Evolutionary conservation across 2,329 filamentous ascomycete genomes (phyloP).

Genomic region (Thelonectria discophora): DNA sequence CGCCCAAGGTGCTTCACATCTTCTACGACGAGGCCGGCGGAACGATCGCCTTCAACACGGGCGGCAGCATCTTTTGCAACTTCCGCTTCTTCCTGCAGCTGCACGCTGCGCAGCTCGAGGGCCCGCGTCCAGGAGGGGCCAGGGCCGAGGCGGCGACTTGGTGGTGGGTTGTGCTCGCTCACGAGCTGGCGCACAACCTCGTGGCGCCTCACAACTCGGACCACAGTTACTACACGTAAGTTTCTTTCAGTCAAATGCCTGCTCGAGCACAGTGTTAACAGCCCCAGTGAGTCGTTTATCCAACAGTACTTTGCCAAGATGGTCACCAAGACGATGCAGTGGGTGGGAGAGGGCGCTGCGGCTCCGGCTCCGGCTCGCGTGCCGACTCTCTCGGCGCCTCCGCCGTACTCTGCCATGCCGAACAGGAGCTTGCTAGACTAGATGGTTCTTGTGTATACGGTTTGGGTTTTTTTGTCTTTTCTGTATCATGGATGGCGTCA

Average conservation of each 20-base stretch:
- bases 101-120: constrained; percentile 65
- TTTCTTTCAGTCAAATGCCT: constrained; percentile 18
- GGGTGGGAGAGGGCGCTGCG: constrained; percentile 36
- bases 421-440: constrained; percentile 38
- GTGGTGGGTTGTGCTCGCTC: constrained; percentile 96
- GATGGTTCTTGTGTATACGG: constrained; percentile 27
- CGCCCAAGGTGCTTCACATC: constrained; percentile 76
- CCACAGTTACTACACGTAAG: constrained; percentile 83
- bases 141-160: constrained; percentile 78
- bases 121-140: constrained; percentile 50
- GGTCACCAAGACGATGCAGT: constrained; percentile 61
- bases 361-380: constrained; percentile 21
- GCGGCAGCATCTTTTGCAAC: constrained; percentile 93
- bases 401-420: constrained; percentile 13
- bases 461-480: constrained; percentile 29
- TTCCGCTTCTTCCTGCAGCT: constrained; percentile 85
- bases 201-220: constrained; percentile 79
- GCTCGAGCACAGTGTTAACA: constrained; percentile 31
- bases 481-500: constrained; percentile 16
- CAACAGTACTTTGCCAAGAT: constrained; percentile 80
- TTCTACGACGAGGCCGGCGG: constrained; percentile 83
- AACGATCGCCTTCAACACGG: constrained; percentile 92
- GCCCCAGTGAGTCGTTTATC: constrained; percentile 74
- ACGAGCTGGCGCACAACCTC: constrained; percentile 95
- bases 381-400: constrained; percentile 20